Evolutionary conservation across 1,139 yeast genomes (phyloP).

Genomic region (Zygosaccharomyces pseudobailii): DNA sequence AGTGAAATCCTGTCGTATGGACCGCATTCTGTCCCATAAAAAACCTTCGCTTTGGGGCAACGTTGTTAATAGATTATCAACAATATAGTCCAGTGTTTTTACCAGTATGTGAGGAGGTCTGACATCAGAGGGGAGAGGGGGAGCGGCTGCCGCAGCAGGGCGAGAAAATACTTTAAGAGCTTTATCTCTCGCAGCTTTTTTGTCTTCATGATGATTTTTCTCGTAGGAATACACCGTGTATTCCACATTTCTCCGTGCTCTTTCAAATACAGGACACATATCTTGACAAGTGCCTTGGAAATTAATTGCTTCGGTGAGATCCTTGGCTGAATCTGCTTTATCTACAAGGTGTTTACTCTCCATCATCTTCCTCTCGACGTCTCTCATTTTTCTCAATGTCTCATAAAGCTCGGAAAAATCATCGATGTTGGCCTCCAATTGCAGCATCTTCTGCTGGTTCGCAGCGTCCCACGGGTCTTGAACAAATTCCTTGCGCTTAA

Average conservation of each 20-base stretch:
- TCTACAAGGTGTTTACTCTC: conserved; percentile 81
- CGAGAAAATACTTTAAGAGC: conserved; percentile 94
- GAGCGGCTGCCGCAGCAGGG: conserved; percentile 98
- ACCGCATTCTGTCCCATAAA: conserved; percentile 98
- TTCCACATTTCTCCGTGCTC: conserved; percentile 83
- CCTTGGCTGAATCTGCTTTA: conserved; percentile 76
- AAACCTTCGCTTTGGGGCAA: conserved; percentile 87
- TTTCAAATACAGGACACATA: conserved; percentile 93
- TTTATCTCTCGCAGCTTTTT: conserved; percentile 53
- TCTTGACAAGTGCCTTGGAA: conserved; percentile 87
- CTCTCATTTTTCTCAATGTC: conserved; percentile 67
- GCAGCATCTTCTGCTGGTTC: conserved; percentile 46
- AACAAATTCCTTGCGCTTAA: conserved; percentile 26
- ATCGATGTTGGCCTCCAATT: conserved; percentile 39
- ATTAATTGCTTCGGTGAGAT: conserved; percentile 76
- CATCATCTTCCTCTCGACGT: conserved; percentile 72
- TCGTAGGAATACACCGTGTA: conserved; percentile 82
- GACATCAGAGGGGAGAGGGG: conserved; percentile 95
- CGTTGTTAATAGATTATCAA: conserved; percentile 55
- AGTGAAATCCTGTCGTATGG: conserved; percentile 94
- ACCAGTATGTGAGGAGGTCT: conserved; percentile 80
- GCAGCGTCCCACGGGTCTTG: conserved; percentile 52
- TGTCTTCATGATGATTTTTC: conserved; percentile 52
- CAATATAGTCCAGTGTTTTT: conserved; percentile 62
- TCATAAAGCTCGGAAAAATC: conserved; percentile 50